Evolutionary conservation across 177 flowering plant genomes (phyloP), one percentile per base, ranked within the genome.

Genomic region (Vitis hybrid): DNA sequence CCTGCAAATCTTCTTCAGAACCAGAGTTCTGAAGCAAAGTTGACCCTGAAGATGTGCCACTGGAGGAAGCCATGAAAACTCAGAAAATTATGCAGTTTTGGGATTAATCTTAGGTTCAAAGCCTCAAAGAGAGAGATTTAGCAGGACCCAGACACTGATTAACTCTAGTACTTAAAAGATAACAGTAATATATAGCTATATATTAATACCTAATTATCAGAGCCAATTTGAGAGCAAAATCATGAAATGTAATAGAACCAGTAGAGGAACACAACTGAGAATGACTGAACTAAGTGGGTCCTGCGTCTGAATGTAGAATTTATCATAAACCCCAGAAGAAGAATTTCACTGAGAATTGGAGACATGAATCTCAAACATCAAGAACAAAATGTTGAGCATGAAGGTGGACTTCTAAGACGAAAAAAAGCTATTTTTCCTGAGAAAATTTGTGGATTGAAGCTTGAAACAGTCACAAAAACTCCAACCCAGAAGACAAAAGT

Each of bases 221-320:
- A 48, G 60, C 46, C 46, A 41, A 41, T 41, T 41, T 13, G 11
- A 17, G 54, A 6, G 49, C 21, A 0, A 63, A 60, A 73, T 82
- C 84, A 86, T 85, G 92, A 85, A 75, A 88, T 81, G 56, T 80
- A 84, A 61, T 90, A 88, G 54, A 90, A 76, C 89, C 90, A 90
- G 89, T 90, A 86, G 61, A 90, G 94, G 87, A 90, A 90, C n/a
- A 82, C 89, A 74, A 88, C 94, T 24, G 95, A 90, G 85, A 90
- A 84, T 20, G 95, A 90, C 63, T 87, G 92, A 79, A 90, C 89
- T 32, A 87, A 73, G 54, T 84, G 92, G 75, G 90, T 83, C 78
- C 89, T 77, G 79, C 85, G 89, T 64, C 87, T 63, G 60, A 81
- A 81, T 56, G 87, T 78, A 73, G 91, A 87, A 72, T 84, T 85